Base-by-base conservation (phyloP, 2,329 filamentous ascomycete genomes). In the Fusarium tjaetaba region DNA sequence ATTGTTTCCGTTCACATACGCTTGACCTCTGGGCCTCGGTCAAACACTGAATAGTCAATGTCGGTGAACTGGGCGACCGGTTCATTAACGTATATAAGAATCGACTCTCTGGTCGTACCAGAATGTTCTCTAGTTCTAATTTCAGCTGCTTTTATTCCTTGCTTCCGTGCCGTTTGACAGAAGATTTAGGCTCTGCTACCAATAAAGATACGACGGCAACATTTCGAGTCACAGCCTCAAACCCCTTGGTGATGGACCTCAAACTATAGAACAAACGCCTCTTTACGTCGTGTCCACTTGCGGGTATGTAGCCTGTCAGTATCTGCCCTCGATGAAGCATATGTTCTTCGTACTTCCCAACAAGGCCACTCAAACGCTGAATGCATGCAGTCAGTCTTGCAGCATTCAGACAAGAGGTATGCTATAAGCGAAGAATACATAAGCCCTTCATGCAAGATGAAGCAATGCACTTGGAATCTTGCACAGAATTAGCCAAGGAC, bases 41-140 rank as follows among this genome's bases (percentile, higher is more conserved):
- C 7, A 20, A 26, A 26, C 24, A 26, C 11, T 24, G 22, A 26
- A 13, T 26, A 45, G 11, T 13, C 7, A 45, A 26, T 26, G 16
- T 45, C 16, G 16, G 2, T 26, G 11, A 45, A 26, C 16, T 26
- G 42, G 4, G 15, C n/a, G 9, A 43, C 14, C 4, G 3, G 11
- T 18, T 18, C 16, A n/a, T 43, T 11, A 45, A 45, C 11, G 11
- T 13, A 9, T n/a, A 20, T 18, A 18, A 26, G 9, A 45, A 13
- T n/a, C 16, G 16, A 26, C 16, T 26, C 24, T 11, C 18, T 16
- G 24, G 11, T 13, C 24, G 16, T 9, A 9, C 4, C 16, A 26
- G 4, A 13, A 18, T 13, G 4, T 13, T 18, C n/a, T 18, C 5
- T 0, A 13, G 11, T 6, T 45, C 7, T 26, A 4, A 14, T 26